phyloP scores from a whole-genome alignment of 495 filamentous ascomycete species.

The Xylaria longipes region DNA sequence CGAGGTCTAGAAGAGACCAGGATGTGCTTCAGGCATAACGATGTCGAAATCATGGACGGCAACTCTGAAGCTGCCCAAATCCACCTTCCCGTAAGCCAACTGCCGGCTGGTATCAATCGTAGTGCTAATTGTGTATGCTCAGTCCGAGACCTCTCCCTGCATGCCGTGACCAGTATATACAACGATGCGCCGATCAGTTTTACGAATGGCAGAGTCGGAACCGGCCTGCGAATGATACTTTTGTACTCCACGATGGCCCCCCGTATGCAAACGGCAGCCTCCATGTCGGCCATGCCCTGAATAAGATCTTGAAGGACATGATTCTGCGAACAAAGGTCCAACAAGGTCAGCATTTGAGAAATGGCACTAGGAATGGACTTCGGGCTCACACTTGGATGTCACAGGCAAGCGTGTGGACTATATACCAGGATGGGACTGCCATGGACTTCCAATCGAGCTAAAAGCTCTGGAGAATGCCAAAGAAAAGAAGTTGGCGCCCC shows the following conservation, averaged over 20 bases:
- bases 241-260: constrained; percentile 93
- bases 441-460: constrained; percentile 95
- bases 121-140: constrained; percentile 30
- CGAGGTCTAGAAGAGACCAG: background rate
- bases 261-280: constrained; percentile 96
- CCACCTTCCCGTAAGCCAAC: constrained; percentile 53
- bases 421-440: constrained; percentile 97
- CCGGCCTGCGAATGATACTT: constrained; percentile 64
- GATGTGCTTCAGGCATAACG: constrained; percentile 36
- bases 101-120: constrained; percentile 1
- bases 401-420: constrained; percentile 74
- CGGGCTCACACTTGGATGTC: constrained; percentile 23
- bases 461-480: constrained; percentile 77
- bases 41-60: constrained; percentile 59
- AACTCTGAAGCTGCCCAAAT: constrained; percentile 57
- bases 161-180: constrained; percentile 66
- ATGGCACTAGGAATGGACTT: background rate
- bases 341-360: constrained; percentile 56
- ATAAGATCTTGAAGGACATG: constrained; percentile 97
- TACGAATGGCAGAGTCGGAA: constrained; percentile 81
- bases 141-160: constrained; percentile 56
- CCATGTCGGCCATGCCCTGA: constrained; percentile 96
- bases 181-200: constrained; percentile 82
- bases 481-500: constrained; percentile 42
- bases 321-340: constrained; percentile 81